A percentile compares a stretch with the other conserved stretches of the same genome.
Conservation (phyloP, 768 basidiomycete species). For the Mycena latifolia region DNA sequence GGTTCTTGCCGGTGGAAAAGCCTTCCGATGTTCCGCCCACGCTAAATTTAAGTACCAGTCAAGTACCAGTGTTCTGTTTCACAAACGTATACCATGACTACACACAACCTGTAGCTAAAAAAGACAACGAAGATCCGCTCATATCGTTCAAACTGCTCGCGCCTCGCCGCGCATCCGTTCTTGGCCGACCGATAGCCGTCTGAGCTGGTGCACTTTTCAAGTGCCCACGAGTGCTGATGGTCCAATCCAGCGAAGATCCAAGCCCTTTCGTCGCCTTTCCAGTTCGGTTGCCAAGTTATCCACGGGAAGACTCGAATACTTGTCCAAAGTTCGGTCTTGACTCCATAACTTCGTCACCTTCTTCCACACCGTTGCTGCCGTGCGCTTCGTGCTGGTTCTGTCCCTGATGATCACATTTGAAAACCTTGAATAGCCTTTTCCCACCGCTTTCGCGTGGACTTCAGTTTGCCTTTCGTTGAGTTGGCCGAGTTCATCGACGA, state of each 20-base stretch:
- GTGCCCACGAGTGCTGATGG: conserved; percentile 19
- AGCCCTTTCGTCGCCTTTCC: conserved; percentile 15
- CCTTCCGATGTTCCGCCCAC: conserved; percentile 12
- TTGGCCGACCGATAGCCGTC: no score
- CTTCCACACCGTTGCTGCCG: conserved; percentile 27
- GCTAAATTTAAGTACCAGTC: conserved; percentile 4
- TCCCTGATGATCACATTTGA: conserved; percentile 35
- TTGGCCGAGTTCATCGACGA: conserved; percentile 29
- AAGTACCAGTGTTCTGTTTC: conserved; percentile 19
- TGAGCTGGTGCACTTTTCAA: background rate
- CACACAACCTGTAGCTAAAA: background rate
- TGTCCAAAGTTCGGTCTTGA: conserved; percentile 12
- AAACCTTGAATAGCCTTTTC: conserved; percentile 32
- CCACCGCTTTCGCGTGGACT: background rate
- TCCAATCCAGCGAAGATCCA: conserved; percentile 24
- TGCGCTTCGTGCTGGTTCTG: conserved; percentile 23
- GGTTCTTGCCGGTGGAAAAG: background rate
- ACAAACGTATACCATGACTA: no score
- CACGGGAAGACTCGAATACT: background rate
- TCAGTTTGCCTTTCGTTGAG: conserved; percentile 11
- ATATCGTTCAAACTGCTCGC: background rate
- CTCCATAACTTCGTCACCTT: conserved; percentile 22
- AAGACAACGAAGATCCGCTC: background rate
- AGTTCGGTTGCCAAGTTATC: conserved; percentile 21
- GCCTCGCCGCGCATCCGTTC: background rate